Percentiles rank a stretch among this genome's conserved stretches.
Conservation (phyloP, 2,329 filamentous ascomycete genomes). For the Ceratocystis destructans region DNA sequence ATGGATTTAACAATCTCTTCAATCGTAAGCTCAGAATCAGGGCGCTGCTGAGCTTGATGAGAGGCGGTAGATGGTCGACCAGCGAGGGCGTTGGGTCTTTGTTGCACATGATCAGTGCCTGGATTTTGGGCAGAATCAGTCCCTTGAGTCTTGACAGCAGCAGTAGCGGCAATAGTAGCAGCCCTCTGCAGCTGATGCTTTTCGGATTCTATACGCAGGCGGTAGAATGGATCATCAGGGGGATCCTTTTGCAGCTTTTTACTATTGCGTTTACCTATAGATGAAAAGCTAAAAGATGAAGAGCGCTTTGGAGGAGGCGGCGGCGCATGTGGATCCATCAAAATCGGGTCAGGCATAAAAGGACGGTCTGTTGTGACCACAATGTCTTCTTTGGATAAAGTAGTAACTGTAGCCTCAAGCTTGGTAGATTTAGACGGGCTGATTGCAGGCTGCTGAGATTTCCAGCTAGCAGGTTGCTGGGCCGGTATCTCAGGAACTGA, state of each 20-base stretch:
- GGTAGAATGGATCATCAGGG: constrained; percentile 38
- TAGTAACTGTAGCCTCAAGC: neutral
- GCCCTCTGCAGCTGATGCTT: constrained; percentile 22
- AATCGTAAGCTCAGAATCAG: constrained; percentile 19
- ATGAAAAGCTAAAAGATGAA: constrained; percentile 26
- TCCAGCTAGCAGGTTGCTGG: neutral
- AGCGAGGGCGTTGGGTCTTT: neutral
- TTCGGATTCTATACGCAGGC: constrained; percentile 32
- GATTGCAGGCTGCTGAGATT: neutral
- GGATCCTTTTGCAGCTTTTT: constrained; percentile 47
- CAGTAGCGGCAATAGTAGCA: constrained; percentile 3
- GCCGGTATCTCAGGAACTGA: neutral
- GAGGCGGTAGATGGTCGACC: neutral
- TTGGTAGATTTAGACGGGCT: neutral
- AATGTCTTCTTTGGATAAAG: neutral
- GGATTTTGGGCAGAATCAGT: neutral
- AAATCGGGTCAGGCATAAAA: constrained; percentile 18
- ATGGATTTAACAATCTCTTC: constrained; percentile 18
- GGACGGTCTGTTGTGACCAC: neutral
- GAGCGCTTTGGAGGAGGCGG: constrained; percentile 24
- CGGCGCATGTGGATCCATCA: constrained; percentile 21
- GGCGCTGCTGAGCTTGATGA: constrained; percentile 7
- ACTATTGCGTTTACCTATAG: constrained; percentile 37
- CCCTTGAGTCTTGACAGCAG: constrained; percentile 2
- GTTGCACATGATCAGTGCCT: neutral